Base-by-base conservation (phyloP, 345 rosid species). In the Aethionema arabicum region DNA sequence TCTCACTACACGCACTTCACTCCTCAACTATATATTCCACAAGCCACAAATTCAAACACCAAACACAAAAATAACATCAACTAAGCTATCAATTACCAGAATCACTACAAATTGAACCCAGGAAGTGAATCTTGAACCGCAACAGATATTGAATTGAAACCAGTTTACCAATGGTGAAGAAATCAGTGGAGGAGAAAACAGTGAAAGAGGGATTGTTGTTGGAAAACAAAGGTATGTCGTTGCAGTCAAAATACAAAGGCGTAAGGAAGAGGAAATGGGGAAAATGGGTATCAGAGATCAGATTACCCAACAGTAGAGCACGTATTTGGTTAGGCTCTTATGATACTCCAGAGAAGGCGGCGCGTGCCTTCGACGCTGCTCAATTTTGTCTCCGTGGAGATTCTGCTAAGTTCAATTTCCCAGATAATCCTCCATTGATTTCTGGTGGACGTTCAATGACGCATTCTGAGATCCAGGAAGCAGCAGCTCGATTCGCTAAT, bases 201-300 rank as follows among this genome's bases (percentile, higher is more conserved):
- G n/a, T n/a, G 15, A 69, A 64, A 11, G 35, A 61, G 7, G 62
- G 61, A 11, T 62, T 5, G 3, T 1, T 5, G 38, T 5, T 45
- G 11, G 27, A 68, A 61, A 37, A 31, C 29, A 32, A 50, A 16
- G 61, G 39, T 3, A 5, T n/a, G 30, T 52, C 74, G 35, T 8
- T 61, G 61, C 44, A 68, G 12, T 74, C 80, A 0, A 83, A 79
- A 63, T 91, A 85, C 77, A 91, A 61, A 73, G 98, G 98, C 3
- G 96, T 91, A 11, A 42, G 98, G 50, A 88, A 85, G 87, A 64
- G 98, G 56, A 88, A 88, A 61, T 86, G 98, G 98, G 96, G 98
- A 0, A 91, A 82, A 50, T 91, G 91, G 91, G 96, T 91, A 32
- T 85, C 96, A 0, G 98, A 91, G 68, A 84, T 91, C 48, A 69